Evolutionary conservation across 129 eudicot genomes (phyloP).

Genomic region (Chrysanthemum seticuspe): DNA sequence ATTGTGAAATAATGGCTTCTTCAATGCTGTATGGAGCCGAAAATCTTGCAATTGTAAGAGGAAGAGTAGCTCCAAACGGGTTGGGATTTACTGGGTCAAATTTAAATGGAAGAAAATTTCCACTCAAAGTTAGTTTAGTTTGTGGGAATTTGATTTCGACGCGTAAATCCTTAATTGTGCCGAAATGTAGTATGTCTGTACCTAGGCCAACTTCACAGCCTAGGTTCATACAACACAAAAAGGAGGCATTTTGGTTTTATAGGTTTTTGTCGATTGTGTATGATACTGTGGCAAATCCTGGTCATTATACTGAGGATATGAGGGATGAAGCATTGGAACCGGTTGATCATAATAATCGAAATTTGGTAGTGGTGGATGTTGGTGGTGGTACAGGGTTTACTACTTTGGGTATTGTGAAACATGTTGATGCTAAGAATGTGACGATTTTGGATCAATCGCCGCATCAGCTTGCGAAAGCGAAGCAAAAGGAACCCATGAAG

Average conservation of each 20-base stretch:
- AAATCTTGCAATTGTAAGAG: conserved; percentile 32
- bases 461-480: conserved; percentile 52
- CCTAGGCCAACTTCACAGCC: conserved; percentile 51
- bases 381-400: conserved; percentile 57
- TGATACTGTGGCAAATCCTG: conserved; percentile 45
- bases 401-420: conserved; percentile 49
- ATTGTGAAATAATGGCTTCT: conserved; percentile 37
- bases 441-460: conserved; percentile 48
- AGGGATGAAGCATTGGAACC: conserved; percentile 45
- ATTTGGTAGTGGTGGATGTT: conserved; percentile 45
- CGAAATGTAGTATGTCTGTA: conserved; percentile 38
- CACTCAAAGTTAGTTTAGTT: conserved; percentile 22
- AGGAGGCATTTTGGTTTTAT: conserved; percentile 49
- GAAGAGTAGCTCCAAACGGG: conserved; percentile 28
- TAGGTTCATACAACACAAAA: conserved; percentile 44
- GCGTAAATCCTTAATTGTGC: conserved; percentile 32
- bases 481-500: conserved; percentile 44
- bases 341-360: conserved; percentile 38
- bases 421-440: conserved; percentile 47
- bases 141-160: conserved; percentile 16
- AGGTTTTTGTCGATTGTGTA: conserved; percentile 47
- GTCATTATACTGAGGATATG: conserved; percentile 52
- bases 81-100: conserved; percentile 36
- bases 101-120: conserved; percentile 24
- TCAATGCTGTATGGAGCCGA: conserved; percentile 43